Percentiles rank a stretch among this genome's conserved stretches.
These are phyloP conservation scores for Rhodosporidiobolus odoratus DNA, from an alignment of 768 basidiomycete species.

Conservation along the genomic window DNA sequence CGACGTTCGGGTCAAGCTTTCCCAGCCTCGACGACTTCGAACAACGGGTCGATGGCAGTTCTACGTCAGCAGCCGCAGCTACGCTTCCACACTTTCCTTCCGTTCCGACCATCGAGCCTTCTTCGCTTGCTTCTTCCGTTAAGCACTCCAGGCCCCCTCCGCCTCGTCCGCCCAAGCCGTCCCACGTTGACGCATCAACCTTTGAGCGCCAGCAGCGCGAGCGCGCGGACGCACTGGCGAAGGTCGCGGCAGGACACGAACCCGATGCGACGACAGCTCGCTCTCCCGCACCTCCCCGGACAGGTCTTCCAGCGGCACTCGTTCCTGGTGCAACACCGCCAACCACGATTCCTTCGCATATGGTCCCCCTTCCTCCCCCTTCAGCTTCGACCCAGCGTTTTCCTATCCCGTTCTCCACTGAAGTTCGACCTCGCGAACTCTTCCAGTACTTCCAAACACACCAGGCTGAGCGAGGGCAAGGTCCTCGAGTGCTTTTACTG, in stretches of 20 bases:
- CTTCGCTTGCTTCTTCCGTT: neutral
- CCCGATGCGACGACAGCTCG: neutral
- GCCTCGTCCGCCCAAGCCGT: constrained; percentile 15
- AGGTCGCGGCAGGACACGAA: neutral
- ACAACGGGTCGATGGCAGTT: neutral
- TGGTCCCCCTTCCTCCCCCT: neutral
- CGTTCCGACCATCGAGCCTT: constrained; percentile 1
- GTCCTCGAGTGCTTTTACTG: constrained; percentile 58
- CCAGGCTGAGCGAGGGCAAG: constrained; percentile 13
- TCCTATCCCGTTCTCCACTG: constrained; percentile 20
- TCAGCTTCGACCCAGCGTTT: neutral
- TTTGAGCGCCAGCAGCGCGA: constrained; percentile 17
- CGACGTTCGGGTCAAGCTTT: constrained; percentile 7
- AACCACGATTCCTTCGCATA: neutral
- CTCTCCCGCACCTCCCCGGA: neutral
- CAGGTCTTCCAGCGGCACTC: neutral
- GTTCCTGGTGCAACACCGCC: neutral
- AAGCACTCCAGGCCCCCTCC: neutral
- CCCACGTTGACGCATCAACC: constrained; percentile 1
- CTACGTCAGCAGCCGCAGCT: neutral
- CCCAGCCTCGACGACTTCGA: constrained; percentile 36
- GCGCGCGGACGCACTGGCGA: constrained; percentile 7
- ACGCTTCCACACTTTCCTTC: constrained; percentile 1
- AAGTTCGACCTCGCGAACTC: constrained; percentile 16
- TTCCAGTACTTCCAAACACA: constrained; percentile 44